These are phyloP conservation scores for Daldinia caldariorum DNA, from an alignment of 495 filamentous ascomycete genomes.

Conservation along the genomic window DNA sequence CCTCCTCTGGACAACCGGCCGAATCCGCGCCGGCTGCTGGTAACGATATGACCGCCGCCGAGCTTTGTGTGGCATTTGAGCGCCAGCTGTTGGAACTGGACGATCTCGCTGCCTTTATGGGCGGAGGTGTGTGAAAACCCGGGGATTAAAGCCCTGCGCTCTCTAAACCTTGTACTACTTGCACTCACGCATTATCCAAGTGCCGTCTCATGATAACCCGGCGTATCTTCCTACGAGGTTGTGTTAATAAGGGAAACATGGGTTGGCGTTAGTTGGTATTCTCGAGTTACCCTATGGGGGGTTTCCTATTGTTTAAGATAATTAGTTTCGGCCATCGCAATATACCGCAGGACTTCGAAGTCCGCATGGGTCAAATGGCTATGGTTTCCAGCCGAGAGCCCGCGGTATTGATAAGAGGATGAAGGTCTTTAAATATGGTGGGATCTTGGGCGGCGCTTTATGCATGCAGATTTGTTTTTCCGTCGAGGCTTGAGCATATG, in stretches of 20 bases:
- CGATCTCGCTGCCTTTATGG: slow-evolving; percentile 63
- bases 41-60: slow-evolving; percentile 59
- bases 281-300: slow-evolving; percentile 10
- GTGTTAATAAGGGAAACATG: slow-evolving; percentile 41
- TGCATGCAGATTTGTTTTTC: neutral
- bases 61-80: slow-evolving; percentile 60
- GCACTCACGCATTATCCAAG: slow-evolving; percentile 5
- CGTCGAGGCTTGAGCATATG: neutral
- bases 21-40: slow-evolving; percentile 38
- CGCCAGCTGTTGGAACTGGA: slow-evolving; percentile 61
- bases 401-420: neutral
- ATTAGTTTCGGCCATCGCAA: slow-evolving; percentile 16
- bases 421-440: slow-evolving; percentile 7
- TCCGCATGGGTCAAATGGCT: slow-evolving; percentile 6
- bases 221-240: slow-evolving; percentile 25
- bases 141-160: neutral
- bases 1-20: slow-evolving; percentile 44
- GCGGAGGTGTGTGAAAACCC: slow-evolving; percentile 57
- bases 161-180: slow-evolving; percentile 22
- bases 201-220: neutral
- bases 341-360: slow-evolving; percentile 4
- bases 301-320: neutral
- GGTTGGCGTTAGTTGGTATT: slow-evolving; percentile 39
- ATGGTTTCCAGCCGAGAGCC: slow-evolving; percentile 1
- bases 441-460: slow-evolving; percentile 7